Evolutionary conservation across 192 early-diverging fungal genomes (phyloP).

Genomic region (Lunasporangiospora selenospora): DNA sequence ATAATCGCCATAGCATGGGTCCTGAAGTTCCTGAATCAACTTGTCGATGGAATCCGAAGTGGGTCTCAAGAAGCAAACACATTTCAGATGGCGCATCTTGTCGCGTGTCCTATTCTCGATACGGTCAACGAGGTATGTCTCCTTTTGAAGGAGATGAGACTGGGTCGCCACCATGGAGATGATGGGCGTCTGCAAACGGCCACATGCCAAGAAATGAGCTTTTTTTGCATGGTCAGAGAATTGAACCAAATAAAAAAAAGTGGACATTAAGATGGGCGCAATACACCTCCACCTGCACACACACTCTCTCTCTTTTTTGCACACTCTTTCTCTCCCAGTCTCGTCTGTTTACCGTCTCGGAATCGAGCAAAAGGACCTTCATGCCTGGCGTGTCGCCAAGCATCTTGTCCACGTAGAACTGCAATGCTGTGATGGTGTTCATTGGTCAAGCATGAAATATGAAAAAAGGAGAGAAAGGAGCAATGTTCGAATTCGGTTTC

Average conservation of each 20-base stretch:
- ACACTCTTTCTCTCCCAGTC: too few relatives aligned
- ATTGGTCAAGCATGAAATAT: conserved; percentile 44
- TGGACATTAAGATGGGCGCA: too few relatives aligned
- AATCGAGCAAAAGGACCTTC: conserved; percentile 96
- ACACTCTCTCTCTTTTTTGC: too few relatives aligned
- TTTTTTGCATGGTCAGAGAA: too few relatives aligned
- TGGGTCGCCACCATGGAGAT: conserved; percentile 95
- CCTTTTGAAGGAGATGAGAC: conserved; percentile 88
- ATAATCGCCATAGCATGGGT: conserved; percentile 95
- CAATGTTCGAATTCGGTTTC: background rate
- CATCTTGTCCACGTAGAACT: conserved; percentile 95
- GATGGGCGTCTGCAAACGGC: conserved; percentile 80
- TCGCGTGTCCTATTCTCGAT: conserved; percentile 88
- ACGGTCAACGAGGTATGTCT: conserved; percentile 94
- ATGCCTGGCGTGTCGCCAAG: conserved; percentile 90
- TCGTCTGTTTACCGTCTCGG: conserved; percentile 87
- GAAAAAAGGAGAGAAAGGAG: background rate
- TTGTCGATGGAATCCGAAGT: conserved; percentile 85
- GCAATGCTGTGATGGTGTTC: conserved; percentile 81
- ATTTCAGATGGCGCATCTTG: conserved; percentile 95
- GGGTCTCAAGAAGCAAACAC: conserved; percentile 91
- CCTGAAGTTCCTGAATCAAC: conserved; percentile 88
- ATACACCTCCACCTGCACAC: too few relatives aligned
- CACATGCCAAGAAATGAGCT: too few relatives aligned
- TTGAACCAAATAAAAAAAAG: too few relatives aligned